Evolutionary conservation across 2,329 filamentous ascomycete species (phyloP).

Genomic region (Sarocladium brachiariae): DNA sequence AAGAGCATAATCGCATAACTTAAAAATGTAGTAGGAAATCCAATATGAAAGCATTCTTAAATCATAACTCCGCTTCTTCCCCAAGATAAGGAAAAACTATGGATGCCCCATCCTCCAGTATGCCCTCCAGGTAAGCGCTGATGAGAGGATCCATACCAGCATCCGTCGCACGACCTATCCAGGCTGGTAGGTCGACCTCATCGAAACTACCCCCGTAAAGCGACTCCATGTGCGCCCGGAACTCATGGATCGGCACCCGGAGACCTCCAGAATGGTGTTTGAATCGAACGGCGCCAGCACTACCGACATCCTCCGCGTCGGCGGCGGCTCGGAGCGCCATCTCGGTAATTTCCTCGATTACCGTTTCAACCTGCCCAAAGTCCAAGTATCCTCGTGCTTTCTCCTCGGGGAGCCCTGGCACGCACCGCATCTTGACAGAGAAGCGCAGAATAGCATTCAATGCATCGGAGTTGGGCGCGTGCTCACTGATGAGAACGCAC

Average conservation of each 20-base stretch:
- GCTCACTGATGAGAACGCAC: conserved; percentile 15
- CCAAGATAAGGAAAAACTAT: conserved; percentile 14
- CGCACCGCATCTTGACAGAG: conserved; percentile 12
- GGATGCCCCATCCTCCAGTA: conserved; percentile 11
- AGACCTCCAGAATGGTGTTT: conserved; percentile 14
- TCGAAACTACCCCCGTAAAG: conserved; percentile 12
- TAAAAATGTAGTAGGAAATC: no score
- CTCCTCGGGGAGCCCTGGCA: conserved; percentile 10
- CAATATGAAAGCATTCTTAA: no score
- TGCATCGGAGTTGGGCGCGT: conserved; percentile 13
- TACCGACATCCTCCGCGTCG: neutral
- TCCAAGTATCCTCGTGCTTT: conserved; percentile 11
- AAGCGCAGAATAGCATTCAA: conserved; percentile 13
- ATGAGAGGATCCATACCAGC: conserved; percentile 15
- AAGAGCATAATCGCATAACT: no score
- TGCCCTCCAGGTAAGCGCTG: conserved; percentile 14
- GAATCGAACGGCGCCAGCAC: conserved; percentile 4
- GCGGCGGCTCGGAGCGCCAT: conserved; percentile 7
- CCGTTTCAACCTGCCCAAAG: conserved; percentile 10
- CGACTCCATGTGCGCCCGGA: conserved; percentile 12
- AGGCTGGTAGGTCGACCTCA: conserved; percentile 9
- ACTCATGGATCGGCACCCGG: conserved; percentile 12
- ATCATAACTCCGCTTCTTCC: no score
- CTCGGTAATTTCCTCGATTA: conserved; percentile 11
- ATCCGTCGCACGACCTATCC: conserved; percentile 12